Evolutionary conservation across 2,329 filamentous ascomycete species (phyloP).

Genomic region (Arthrobotrys megalospora): DNA sequence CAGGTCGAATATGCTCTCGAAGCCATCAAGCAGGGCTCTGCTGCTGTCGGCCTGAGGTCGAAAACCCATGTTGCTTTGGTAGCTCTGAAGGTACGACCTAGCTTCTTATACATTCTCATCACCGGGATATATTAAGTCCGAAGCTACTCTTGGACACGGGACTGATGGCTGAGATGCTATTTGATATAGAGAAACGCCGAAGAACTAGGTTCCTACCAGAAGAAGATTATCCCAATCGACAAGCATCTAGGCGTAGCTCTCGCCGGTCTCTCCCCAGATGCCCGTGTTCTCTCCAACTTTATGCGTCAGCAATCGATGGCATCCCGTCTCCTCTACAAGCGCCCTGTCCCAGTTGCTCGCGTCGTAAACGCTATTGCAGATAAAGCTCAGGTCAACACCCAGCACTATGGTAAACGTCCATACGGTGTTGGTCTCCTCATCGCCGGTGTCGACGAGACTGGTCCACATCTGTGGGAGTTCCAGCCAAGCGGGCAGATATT

Average conservation of each 20-base stretch:
- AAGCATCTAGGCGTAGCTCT: slow-evolving; percentile 96
- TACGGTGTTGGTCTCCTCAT: slow-evolving; percentile 96
- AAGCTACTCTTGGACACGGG: neutral
- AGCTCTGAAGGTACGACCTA: slow-evolving; percentile 85
- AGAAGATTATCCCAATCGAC: slow-evolving; percentile 98
- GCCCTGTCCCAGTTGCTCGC: slow-evolving; percentile 88
- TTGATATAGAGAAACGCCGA: slow-evolving; percentile 88
- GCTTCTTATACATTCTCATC: slow-evolving; percentile 41
- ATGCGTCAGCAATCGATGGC: slow-evolving; percentile 99
- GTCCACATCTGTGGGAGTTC: slow-evolving; percentile 98
- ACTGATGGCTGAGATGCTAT: slow-evolving; percentile 21
- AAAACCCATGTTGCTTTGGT: slow-evolving; percentile 98
- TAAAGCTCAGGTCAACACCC: slow-evolving; percentile 97
- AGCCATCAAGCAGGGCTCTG: slow-evolving; percentile 98
- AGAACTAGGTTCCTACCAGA: slow-evolving; percentile 99
- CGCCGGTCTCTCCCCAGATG: slow-evolving; percentile 95
- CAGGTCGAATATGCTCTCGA: slow-evolving; percentile 99
- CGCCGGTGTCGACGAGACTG: slow-evolving; percentile 91
- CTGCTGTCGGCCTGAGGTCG: slow-evolving; percentile 96
- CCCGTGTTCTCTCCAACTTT: slow-evolving; percentile 99
- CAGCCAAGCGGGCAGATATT: slow-evolving; percentile 95
- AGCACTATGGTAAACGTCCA: slow-evolving; percentile 95
- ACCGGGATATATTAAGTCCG: neutral
- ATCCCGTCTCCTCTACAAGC: slow-evolving; percentile 94
- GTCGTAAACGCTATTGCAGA: slow-evolving; percentile 94